Conservation (phyloP, 345 rosid species). For the Eucalyptus curtisii region DNA sequence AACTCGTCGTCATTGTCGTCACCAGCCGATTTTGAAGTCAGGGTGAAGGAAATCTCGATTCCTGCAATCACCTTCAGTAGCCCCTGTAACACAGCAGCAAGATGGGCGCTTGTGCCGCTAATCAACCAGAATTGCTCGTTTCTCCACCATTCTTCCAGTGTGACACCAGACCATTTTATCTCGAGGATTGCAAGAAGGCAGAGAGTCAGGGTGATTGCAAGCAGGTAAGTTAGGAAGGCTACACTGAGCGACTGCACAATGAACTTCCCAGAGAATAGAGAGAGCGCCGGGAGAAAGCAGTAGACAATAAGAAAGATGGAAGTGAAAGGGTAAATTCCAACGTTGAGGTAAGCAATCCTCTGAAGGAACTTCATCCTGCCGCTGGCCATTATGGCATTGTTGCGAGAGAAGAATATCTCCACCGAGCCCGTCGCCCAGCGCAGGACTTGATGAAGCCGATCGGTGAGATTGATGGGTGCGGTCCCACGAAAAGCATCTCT, state of each 20-base stretch:
- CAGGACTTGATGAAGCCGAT: constrained; percentile 77
- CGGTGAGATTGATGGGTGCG: constrained; percentile 70
- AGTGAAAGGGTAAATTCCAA: constrained; percentile 79
- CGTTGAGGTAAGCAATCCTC: constrained; percentile 75
- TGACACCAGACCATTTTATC: constrained; percentile 71
- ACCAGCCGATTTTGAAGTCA: constrained; percentile 57
- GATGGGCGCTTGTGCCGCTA: constrained; percentile 84
- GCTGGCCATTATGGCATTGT: constrained; percentile 61
- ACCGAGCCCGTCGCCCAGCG: constrained; percentile 90
- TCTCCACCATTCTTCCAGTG: constrained; percentile 87
- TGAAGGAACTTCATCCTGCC: constrained; percentile 47
- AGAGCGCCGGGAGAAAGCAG: constrained; percentile 78
- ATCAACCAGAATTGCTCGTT: constrained; percentile 91
- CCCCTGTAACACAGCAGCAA: constrained; percentile 78
- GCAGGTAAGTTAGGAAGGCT: constrained; percentile 50
- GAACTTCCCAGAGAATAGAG: constrained; percentile 60
- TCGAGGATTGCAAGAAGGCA: constrained; percentile 62
- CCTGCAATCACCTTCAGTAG: constrained; percentile 73
- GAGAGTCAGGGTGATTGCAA: constrained; percentile 44
- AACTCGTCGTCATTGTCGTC: constrained; percentile 61
- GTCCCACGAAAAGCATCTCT: constrained; percentile 77
- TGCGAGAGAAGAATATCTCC: constrained; percentile 78
- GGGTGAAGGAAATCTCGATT: constrained; percentile 64
- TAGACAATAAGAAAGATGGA: constrained; percentile 70
- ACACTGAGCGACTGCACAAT: constrained; percentile 38